Percentiles rank a stretch among this genome's conserved stretches.
Evolutionary conservation across 2,329 filamentous ascomycete species (phyloP).

Genomic region (Beauveria asiatica): DNA sequence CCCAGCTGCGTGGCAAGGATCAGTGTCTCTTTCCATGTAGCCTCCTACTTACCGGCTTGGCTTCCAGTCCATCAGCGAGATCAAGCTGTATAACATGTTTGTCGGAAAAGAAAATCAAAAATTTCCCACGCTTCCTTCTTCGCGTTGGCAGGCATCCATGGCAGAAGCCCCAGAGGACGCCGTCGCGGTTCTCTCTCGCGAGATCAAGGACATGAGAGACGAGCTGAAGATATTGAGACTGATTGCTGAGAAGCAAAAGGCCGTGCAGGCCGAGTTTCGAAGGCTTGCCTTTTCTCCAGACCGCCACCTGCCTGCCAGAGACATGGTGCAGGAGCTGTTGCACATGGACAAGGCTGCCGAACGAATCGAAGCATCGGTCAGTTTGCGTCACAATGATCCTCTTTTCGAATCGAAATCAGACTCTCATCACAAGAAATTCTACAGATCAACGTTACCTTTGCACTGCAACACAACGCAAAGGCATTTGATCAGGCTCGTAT

Average conservation of each 20-base stretch:
- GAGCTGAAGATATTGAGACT: background rate
- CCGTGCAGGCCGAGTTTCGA: background rate
- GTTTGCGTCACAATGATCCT: background rate
- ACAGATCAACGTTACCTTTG: background rate
- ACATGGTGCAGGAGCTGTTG: background rate
- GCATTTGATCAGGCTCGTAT: background rate
- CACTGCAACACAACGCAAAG: background rate
- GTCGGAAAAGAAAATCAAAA: too few species aligned
- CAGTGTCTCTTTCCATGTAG: too few species aligned
- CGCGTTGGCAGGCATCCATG: too few species aligned
- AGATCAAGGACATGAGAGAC: background rate
- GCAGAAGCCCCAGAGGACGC: background rate
- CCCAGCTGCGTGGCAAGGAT: too few species aligned
- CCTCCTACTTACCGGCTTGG: too few species aligned
- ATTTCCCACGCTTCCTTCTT: background rate
- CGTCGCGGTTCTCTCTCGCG: background rate
- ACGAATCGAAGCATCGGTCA: background rate
- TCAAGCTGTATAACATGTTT: too few species aligned
- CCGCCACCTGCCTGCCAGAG: background rate
- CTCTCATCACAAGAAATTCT: background rate
- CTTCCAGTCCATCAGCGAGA: too few species aligned
- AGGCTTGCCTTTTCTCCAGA: background rate
- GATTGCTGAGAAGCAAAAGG: background rate
- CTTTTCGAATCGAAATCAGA: too few species aligned
- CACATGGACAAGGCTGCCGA: background rate